Evolutionary conservation across 1,284 basidiomycete genomes (phyloP).

Genomic region (Phlebopus sp.): DNA sequence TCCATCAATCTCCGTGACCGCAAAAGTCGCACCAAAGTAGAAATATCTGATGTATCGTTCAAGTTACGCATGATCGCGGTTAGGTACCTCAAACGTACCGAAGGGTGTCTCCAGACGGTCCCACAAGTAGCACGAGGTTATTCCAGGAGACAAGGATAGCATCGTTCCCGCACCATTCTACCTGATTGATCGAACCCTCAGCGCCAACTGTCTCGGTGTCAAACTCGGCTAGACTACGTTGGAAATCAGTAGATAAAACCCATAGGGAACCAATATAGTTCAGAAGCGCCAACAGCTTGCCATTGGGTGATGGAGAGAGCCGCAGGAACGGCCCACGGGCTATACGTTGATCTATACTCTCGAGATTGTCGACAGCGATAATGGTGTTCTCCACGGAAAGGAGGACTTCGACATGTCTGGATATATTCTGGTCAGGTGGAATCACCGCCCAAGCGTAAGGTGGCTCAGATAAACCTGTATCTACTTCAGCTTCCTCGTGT

Average conservation of each 20-base stretch:
- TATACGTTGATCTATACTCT: slow-evolving; percentile 85
- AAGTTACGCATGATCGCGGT: background rate
- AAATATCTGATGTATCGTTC: slow-evolving; percentile 74
- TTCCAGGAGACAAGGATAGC: slow-evolving; percentile 88
- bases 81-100: slow-evolving; percentile 49
- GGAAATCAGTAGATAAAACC: slow-evolving; percentile 94
- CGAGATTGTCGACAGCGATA: slow-evolving; percentile 81
- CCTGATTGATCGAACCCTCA: slow-evolving; percentile 58
- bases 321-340: slow-evolving; percentile 86
- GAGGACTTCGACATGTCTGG: slow-evolving; percentile 84
- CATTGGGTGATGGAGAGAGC: slow-evolving; percentile 88
- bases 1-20: slow-evolving; percentile 86
- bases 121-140: slow-evolving; percentile 79
- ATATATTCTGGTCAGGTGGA: slow-evolving; percentile 82
- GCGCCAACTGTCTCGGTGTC: slow-evolving; percentile 58
- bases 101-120: slow-evolving; percentile 87
- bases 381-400: slow-evolving; percentile 79
- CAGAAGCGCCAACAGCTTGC: slow-evolving; percentile 86
- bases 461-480: slow-evolving; percentile 66
- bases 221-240: slow-evolving; percentile 85
- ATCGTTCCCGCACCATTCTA: slow-evolving; percentile 97
- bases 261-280: slow-evolving; percentile 74
- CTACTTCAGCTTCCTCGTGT: slow-evolving; percentile 12
- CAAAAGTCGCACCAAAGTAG: slow-evolving; percentile 75
- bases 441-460: slow-evolving; percentile 84